Percentiles rank a stretch among this genome's conserved stretches.
Evolutionary conservation across 495 filamentous ascomycete genomes (phyloP).

Genomic region (Baudoinia panamericana): DNA sequence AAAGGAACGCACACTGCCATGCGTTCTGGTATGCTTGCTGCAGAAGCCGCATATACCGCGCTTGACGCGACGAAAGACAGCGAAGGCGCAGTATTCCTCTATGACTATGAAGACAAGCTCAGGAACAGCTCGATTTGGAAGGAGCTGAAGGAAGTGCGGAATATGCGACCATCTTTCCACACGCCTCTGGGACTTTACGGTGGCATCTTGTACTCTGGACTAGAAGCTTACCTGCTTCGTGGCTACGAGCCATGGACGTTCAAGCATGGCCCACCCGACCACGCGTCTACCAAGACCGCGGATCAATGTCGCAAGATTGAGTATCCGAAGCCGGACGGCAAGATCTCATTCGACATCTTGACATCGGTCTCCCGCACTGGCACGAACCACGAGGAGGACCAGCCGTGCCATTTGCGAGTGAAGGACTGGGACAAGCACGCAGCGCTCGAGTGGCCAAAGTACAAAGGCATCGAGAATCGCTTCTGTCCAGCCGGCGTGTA

Average conservation of each 20-base stretch:
- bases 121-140: conserved; percentile 81
- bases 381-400: conserved; percentile 98
- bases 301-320: conserved; percentile 76
- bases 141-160: conserved; percentile 87
- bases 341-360: conserved; percentile 89
- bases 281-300: conserved; percentile 66
- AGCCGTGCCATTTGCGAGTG: conserved; percentile 90
- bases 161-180: conserved; percentile 94
- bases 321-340: conserved; percentile 90
- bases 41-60: conserved; percentile 72
- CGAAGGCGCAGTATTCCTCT: conserved; percentile 71
- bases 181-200: conserved; percentile 70
- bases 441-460: conserved; percentile 66
- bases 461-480: conserved; percentile 89
- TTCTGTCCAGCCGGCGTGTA: conserved; percentile 99
- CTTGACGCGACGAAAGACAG: conserved; percentile 41
- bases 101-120: conserved; percentile 86
- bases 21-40: conserved; percentile 93
- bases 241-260: conserved; percentile 87
- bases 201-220: conserved; percentile 81
- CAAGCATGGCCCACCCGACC: conserved; percentile 62
- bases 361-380: conserved; percentile 88
- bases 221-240: conserved; percentile 79
- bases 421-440: conserved; percentile 88
- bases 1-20: conserved; percentile 98